These are phyloP conservation scores for Penicillium decumbens DNA, from an alignment of 2,329 filamentous ascomycete genomes.

Conservation along the genomic window DNA sequence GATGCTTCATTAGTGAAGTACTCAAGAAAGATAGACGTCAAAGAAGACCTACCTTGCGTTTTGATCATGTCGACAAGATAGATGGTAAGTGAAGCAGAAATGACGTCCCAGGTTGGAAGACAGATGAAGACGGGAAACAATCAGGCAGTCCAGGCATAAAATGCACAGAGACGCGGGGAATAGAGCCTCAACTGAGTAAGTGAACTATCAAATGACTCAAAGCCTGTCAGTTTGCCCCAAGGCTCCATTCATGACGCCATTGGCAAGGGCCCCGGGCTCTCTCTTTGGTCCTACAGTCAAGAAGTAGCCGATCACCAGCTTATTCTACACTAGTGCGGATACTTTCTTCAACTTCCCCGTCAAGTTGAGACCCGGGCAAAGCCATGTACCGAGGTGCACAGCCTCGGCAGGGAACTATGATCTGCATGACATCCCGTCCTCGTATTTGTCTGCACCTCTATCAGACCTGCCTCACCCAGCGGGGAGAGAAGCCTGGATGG, in stretches of 20 bases:
- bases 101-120: background rate
- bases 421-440: slow-evolving; percentile 9
- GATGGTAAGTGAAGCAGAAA: background rate
- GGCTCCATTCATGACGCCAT: slow-evolving; percentile 20
- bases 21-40: background rate
- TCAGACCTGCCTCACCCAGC: slow-evolving; percentile 1
- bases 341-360: slow-evolving; percentile 5
- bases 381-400: slow-evolving; percentile 14
- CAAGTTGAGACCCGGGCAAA: slow-evolving; percentile 7
- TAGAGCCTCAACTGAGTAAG: slow-evolving; percentile 18
- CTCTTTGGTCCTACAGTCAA: slow-evolving; percentile 13
- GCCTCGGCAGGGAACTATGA: slow-evolving; percentile 13
- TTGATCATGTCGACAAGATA: slow-evolving; percentile 5
- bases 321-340: slow-evolving; percentile 7
- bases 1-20: background rate
- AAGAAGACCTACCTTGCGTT: slow-evolving; percentile 13
- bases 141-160: slow-evolving; percentile 1
- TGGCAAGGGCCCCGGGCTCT: slow-evolving; percentile 1
- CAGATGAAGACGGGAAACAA: background rate
- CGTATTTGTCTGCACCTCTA: slow-evolving; percentile 7
- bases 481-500: background rate
- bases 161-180: slow-evolving; percentile 1
- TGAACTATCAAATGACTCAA: slow-evolving; percentile 23
- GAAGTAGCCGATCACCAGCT: slow-evolving; percentile 13
- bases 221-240: slow-evolving; percentile 13